Percentiles rank a stretch among this genome's conserved stretches.
Conservation (phyloP, 306 rosid species). For the Pterocarpus santalinus region DNA sequence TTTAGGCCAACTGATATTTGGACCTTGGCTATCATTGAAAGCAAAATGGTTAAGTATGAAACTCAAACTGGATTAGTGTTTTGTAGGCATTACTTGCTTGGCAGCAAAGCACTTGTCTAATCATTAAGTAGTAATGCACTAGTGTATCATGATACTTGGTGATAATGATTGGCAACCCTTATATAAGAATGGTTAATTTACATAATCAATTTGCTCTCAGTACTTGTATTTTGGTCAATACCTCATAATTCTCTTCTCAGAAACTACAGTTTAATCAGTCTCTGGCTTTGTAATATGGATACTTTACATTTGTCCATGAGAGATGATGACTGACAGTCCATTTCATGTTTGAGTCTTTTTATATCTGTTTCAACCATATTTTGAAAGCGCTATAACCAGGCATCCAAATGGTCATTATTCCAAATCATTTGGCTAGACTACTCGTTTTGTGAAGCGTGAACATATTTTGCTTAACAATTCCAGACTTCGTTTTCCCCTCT, state of each 20-base stretch:
- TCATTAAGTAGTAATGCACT: background rate
- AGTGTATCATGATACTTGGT: background rate
- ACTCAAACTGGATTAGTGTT: slow-evolving; percentile 11
- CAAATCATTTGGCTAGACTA: background rate
- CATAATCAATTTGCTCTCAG: background rate
- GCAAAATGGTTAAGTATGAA: background rate
- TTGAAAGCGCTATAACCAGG: slow-evolving; percentile 16
- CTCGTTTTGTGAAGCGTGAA: background rate
- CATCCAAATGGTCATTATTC: slow-evolving; percentile 26
- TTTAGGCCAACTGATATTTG: slow-evolving; percentile 31
- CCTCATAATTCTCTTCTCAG: background rate
- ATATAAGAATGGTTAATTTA: slow-evolving; percentile 8
- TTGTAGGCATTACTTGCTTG: slow-evolving; percentile 27
- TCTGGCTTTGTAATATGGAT: slow-evolving; percentile 5
- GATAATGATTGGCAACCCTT: background rate
- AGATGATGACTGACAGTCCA: slow-evolving; percentile 8
- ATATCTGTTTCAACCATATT: slow-evolving; percentile 7
- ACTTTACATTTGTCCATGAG: slow-evolving; percentile 4
- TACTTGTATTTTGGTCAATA: slow-evolving; percentile 1
- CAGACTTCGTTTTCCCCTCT: background rate
- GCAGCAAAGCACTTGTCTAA: slow-evolving; percentile 3
- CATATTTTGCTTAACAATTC: slow-evolving; percentile 31
- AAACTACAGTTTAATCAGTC: slow-evolving; percentile 14
- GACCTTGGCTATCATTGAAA: slow-evolving; percentile 20
- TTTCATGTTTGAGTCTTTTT: slow-evolving; percentile 17